Percentiles rank a stretch among this genome's conserved stretches.
phyloP scores from a whole-genome alignment of 495 filamentous ascomycete genomes.

The Penicillium mononematosum region DNA sequence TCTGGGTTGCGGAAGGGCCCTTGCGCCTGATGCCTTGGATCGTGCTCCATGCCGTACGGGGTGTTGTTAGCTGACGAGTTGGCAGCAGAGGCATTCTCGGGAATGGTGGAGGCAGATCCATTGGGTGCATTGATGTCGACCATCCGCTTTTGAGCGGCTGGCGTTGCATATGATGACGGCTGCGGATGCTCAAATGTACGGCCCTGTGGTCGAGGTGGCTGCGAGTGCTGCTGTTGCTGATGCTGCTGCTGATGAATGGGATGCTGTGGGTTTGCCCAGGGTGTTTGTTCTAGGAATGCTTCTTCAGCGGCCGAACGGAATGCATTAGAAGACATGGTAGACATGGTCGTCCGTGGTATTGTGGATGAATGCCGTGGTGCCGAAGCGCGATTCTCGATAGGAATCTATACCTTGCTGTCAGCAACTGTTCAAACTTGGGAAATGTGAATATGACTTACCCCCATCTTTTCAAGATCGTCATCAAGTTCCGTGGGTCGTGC shows the following conservation, averaged over 20 bases:
- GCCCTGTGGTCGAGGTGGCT: conserved; percentile 36
- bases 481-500: conserved; percentile 73
- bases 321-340: conserved; percentile 39
- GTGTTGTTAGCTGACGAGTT: conserved; percentile 49
- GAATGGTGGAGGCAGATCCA: conserved; percentile 57
- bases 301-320: conserved; percentile 66
- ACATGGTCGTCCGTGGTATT: conserved; percentile 34
- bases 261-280: conserved; percentile 87
- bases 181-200: conserved; percentile 33
- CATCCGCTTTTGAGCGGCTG: conserved; percentile 52
- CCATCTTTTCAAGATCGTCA: conserved; percentile 85
- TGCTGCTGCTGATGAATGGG: conserved; percentile 61
- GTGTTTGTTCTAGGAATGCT: conserved; percentile 76
- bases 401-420: conserved; percentile 35
- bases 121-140: conserved; percentile 54
- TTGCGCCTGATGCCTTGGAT: conserved; percentile 26
- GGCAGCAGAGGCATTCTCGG: conserved; percentile 49
- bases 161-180: conserved; percentile 47
- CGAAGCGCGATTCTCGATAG: conserved; percentile 33
- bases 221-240: conserved; percentile 29
- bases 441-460: conserved; percentile 57
- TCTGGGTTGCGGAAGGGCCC: conserved; percentile 36
- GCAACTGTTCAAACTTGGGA: not conserved
- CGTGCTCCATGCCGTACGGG: conserved; percentile 46
- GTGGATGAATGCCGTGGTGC: conserved; percentile 28